phyloP scores from a whole-genome alignment of 2,329 filamentous ascomycete genomes.

The Exophiala dermatitidis region DNA sequence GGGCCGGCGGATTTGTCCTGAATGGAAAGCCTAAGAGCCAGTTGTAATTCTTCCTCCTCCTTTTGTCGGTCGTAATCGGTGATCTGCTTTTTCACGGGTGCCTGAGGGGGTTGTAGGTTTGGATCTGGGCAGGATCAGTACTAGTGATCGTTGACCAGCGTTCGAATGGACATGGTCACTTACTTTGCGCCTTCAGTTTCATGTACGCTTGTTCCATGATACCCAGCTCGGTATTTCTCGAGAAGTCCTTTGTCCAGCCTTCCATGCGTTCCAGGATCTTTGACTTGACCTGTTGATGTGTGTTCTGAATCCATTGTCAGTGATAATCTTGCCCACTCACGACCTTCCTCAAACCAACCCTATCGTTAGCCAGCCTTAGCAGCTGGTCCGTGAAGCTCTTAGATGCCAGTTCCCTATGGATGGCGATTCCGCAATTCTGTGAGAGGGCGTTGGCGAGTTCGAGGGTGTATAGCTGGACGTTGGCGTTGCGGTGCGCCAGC shows the following conservation, averaged over 20 bases:
- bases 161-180: slow-evolving; percentile 21
- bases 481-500: slow-evolving; percentile 86
- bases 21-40: slow-evolving; percentile 85
- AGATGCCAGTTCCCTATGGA: slow-evolving; percentile 84
- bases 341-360: slow-evolving; percentile 38
- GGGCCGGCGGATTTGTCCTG: slow-evolving; percentile 62
- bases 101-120: slow-evolving; percentile 81
- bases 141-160: not conserved
- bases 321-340: slow-evolving; percentile 6
- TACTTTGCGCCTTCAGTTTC: slow-evolving; percentile 68
- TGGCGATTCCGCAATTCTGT: slow-evolving; percentile 79
- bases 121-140: slow-evolving; percentile 54
- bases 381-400: slow-evolving; percentile 92
- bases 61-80: slow-evolving; percentile 85
- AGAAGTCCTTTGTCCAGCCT: slow-evolving; percentile 94
- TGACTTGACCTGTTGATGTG: slow-evolving; percentile 89
- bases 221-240: slow-evolving; percentile 77
- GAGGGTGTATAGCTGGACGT: slow-evolving; percentile 90
- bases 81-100: slow-evolving; percentile 85
- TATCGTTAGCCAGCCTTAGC: slow-evolving; percentile 80
- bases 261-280: slow-evolving; percentile 97
- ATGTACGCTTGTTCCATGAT: slow-evolving; percentile 96
- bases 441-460: slow-evolving; percentile 85
- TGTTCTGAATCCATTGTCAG: slow-evolving; percentile 53
- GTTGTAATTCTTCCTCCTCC: slow-evolving; percentile 95